Base-by-base conservation (phyloP, 495 filamentous ascomycete genomes). In the Hamigera avellanea region DNA sequence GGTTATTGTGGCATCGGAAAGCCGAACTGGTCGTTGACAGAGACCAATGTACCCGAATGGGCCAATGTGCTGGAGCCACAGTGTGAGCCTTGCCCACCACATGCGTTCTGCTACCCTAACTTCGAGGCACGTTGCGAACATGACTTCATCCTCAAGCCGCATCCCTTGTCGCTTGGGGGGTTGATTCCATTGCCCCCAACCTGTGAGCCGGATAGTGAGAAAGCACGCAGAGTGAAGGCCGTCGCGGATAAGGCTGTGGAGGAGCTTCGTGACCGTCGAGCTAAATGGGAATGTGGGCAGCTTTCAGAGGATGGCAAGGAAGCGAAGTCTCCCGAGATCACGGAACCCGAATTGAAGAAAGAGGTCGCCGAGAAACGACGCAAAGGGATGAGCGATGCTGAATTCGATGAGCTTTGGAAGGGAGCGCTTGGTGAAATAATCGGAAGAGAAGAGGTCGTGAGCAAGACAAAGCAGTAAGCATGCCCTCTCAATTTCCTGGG, bases 131-230 rank as follows among this genome's bases (percentile, higher is more conserved):
- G 69, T 19, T 98, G 91, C 53, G 86, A 95, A 46, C 68, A 75
- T 34, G 91, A 87, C 50, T 98, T 88, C 49, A 68, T 96, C 32
- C 70, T 91, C 18, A 79, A 81, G 52, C 70, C 79, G 6, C 91
- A 95, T 56, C 89, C 86, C 6, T 67, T 95, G 9, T 77, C 87
- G 0, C 50, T 95, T 0, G 77, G 80, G 15, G 89, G 91, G 3
- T 48, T 91, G 10, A 49, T 95, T 7, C 91, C 91, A 13, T 62
- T 96, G 18, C 75, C 89, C 1, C 89, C 91, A 9, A 86, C 81
- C n/a, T 98, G 91, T 53, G 89, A 95, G 54, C 80, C 93, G 1
- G 93, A 98, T 53, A 83, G 86, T 33, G 84, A 89, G 53, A 95
- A 94, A 51, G 83, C 80, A 14, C 80, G 86, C 32, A 76, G 79